Evolutionary conservation across 148 eudicot species (phyloP), one percentile per base, ranked within the genome.

Genomic region (Tetragonia tetragonoides): DNA sequence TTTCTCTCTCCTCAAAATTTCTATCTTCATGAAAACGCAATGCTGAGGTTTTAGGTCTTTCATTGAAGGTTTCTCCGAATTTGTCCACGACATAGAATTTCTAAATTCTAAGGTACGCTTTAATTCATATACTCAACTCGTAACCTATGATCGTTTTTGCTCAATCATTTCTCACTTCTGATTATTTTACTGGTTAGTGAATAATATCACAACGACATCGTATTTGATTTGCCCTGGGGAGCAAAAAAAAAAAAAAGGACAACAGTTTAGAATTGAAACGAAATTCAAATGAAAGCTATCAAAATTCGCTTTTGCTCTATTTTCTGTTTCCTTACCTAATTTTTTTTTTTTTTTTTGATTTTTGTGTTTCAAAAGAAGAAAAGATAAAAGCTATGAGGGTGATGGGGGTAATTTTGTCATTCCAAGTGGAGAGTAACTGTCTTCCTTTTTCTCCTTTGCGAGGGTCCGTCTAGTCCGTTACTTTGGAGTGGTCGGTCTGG

Each of bases 391-490:
- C 0, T 67, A 37, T 15, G 18, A 80, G 12, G 21, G 2, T 21
- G 65, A 3, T 37, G 21, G 40, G 90, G 87, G 70, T 76, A 79
- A 18, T 59, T 42, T 65, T 53, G 87, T 80, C 70, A 68, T 81
- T 80, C 73, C 8, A 64, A 0, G 61, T 40, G 54, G 64, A 78
- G 70, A 71, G 34, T 62, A 78, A 78, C 77, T 79, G 79, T 76
- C 82, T 65, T 70, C 72, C 70, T 65, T 72, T 60, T 74, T 66
- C 66, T 68, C 70, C 77, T 75, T 70, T 62, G 61, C 44, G 23
- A 75, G 75, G n/a, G 60, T 42, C 34, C 10, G 21, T 15, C 9
- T 28, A 51, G 81, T 72, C 38, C 41, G 60, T 64, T 80, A 23
- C 75, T 80, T 78, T 84, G 72, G 60, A 65, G 68, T 57, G 66